Percentiles rank a stretch among this genome's conserved stretches.
Conservation (phyloP, 306 rosid genomes). For the Fragaria vesca region DNA sequence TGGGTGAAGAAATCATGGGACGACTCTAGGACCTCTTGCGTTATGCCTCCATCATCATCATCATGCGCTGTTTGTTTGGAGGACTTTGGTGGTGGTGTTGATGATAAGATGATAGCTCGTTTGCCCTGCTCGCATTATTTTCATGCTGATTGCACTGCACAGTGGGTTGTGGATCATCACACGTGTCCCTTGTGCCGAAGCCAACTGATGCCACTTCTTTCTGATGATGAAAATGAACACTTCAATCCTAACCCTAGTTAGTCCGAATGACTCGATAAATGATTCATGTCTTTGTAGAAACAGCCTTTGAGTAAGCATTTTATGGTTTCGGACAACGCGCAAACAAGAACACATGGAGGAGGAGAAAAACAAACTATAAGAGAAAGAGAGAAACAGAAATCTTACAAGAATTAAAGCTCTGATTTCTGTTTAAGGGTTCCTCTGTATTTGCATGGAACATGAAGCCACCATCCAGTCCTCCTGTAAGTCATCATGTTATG, state of each 20-base stretch:
- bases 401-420: not conserved
- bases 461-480: not conserved
- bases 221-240: too few species aligned
- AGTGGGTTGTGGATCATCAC: not conserved
- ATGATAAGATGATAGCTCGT: not conserved
- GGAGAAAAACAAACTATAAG: not conserved
- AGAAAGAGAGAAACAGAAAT: not conserved
- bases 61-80: not conserved
- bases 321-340: not conserved
- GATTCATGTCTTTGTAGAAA: too few species aligned
- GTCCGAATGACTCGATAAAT: too few species aligned
- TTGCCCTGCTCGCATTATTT: not conserved
- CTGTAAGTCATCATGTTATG: not conserved
- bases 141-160: too few species aligned
- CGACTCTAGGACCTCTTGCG: not conserved
- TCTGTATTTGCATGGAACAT: not conserved
- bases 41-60: not conserved
- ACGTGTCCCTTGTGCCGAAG: too few species aligned
- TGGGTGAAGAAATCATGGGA: not conserved
- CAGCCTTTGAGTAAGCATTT: too few species aligned
- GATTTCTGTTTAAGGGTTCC: not conserved
- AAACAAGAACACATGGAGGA: not conserved
- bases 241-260: too few species aligned
- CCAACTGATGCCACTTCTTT: too few species aligned
- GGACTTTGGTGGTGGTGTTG: not conserved